Base-by-base conservation (phyloP, 73 alveolate genomes). In the Blepharisma stoltei region DNA sequence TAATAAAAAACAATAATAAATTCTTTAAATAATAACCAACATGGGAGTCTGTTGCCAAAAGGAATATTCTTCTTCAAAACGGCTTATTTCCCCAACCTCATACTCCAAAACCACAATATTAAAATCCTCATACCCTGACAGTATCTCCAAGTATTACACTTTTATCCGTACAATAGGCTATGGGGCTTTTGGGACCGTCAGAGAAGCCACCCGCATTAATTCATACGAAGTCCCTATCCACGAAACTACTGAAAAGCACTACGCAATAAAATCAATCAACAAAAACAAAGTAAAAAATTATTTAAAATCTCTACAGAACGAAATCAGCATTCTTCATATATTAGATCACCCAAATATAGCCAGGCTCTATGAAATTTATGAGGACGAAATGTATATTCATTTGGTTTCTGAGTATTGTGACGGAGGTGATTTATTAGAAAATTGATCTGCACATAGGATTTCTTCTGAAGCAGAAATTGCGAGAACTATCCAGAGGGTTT, bases 401-500 rank as follows among this genome's bases (percentile, higher is more conserved):
- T 14, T 60, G 2, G 73, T 60, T 25, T 9, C 23, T 25, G 73
- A 60, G 5, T 60, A 60, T 60, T 20, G 14, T 8, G 11, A 14
- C 2, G 73, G 73, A 0, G 73, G 73, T 2, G 73, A 60, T 38
- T 60, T 60, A 25, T 60, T 84, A 55, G 86, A 85, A 41, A 77
- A 83, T 14, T 7, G 11, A 9, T 7, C 27, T 44, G 0, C 20
- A 37, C 11, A 18, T 7, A 53, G 79, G 65, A 18, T 44, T 44
- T 69, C n/a, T 69, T 11, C 67, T 44, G 79, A 69, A 53, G 65
- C 18, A 25, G 43, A 69, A 69, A 53, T 53, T 44, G 79, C 79
- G 11, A 70, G 48, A 20, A 78, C 83, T 27, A 87, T 87, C 20
- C 25, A 76, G 54, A 82, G 70, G 77, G 88, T 87, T 32, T 78